Base-by-base conservation (phyloP, 768 basidiomycete species). In the Amanita pseudoporphyria region DNA sequence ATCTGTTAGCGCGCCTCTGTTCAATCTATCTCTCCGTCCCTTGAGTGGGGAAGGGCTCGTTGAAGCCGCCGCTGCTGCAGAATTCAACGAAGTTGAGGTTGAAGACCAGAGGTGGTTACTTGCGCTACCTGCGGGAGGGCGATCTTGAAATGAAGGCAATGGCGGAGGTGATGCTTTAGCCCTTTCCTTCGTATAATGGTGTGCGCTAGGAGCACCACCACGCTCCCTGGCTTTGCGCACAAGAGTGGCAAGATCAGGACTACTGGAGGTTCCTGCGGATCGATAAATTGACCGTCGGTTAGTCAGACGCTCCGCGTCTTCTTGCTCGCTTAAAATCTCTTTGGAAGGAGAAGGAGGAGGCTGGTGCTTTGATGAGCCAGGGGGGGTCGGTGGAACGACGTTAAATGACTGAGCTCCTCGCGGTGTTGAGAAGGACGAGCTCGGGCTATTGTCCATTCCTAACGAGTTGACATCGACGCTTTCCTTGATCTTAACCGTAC, bases 191-290 rank as follows among this genome's bases (percentile, higher is more conserved):
- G 62, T 64, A 58, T 62, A 53, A 52, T 60, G 63, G 47, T 56
- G 62, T 31, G 54, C 45, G 12, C 63, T 60, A 18, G 19, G 24
- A 19, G 75, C 59, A 35, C 70, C 66, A 16, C 79, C 79, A 44
- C 76, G 70, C 58, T 84, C 85, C 65, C 83, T 89, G 13, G 87
- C 84, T 66, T 92, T 93, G 53, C 84, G 76, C 47, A 93, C 64
- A 47, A 96, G 73, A 9, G 89, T 92, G 3, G 89, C 89, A 18
- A 96, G 73, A 66, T 97, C 93, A 22, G 93, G 94, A 60, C 86
- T 91, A 57, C 87, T 89, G 30, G 91, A 86, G 7, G 90, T 94
- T 37, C 91, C 93, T 9, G 87, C 76, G 16, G 87, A 84, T 51
- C 93, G 76, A 63, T 92, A 93, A 70, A 96, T 79, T 54, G 86